Conservation (phyloP, 306 rosid species). For the Quercus dentata region DNA sequence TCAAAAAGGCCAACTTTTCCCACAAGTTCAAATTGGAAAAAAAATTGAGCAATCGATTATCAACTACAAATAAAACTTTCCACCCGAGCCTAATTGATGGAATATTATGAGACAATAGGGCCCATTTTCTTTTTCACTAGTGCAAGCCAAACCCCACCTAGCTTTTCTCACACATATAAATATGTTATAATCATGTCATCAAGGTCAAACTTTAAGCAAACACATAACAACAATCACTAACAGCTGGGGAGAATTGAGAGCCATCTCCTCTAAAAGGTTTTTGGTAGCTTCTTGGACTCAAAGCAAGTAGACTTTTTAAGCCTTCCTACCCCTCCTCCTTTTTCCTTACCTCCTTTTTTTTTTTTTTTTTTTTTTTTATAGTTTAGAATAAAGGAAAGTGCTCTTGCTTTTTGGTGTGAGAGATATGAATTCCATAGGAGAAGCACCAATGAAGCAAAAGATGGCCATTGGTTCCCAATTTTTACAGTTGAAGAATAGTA, state of each 20-base stretch:
- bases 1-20: constrained; percentile 23
- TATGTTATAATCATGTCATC: constrained; percentile 57
- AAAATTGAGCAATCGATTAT: constrained; percentile 2
- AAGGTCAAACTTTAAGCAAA: constrained; percentile 97
- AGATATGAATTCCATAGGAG: constrained; percentile 42
- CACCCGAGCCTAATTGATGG: constrained; percentile 59
- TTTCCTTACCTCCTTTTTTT: background rate
- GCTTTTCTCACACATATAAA: constrained; percentile 28
- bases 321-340: constrained; percentile 22
- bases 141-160: constrained; percentile 65
- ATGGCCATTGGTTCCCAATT: constrained; percentile 49
- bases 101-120: constrained; percentile 67
- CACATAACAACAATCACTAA: constrained; percentile 60
- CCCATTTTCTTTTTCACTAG: constrained; percentile 56
- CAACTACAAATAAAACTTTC: constrained; percentile 31
- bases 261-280: constrained; percentile 49
- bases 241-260: constrained; percentile 60
- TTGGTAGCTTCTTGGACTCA: constrained; percentile 99
- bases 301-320: constrained; percentile 94
- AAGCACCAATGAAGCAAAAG: constrained; percentile 81
- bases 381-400: constrained; percentile 63
- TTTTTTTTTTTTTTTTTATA: constrained; percentile 1
- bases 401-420: constrained; percentile 40
- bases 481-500: constrained; percentile 42
- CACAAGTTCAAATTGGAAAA: constrained; percentile 23